Evolutionary conservation across 2,329 filamentous ascomycete genomes (phyloP), one percentile per base, ranked within the genome.

Genomic region (Juglanconis sp.): DNA sequence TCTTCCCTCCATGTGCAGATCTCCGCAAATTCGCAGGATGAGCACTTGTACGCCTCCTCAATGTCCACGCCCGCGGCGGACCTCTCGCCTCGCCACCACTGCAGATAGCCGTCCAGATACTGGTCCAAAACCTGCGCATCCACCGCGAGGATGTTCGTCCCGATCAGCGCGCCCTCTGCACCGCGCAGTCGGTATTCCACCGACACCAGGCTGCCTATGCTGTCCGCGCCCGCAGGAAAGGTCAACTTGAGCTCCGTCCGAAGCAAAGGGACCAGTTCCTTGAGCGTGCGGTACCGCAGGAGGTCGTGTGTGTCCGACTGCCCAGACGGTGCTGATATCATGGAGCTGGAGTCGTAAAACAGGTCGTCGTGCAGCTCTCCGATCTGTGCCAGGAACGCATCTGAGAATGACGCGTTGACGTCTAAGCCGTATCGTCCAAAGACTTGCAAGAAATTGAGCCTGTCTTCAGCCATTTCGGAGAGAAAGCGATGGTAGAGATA

Each of bases 401-500:
- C 89, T 0, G 91, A 92, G 70, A 98, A 96, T 0, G 80, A 70
- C 3, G 80, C 80, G 13, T 88, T 76, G 0, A 85, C 74, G 35
- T 91, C 80, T 7, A 97, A 78, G 0, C 81, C 78, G 66, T 96
- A 96, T 1, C 92, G 87, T 6, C 79, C 72, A 60, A 94, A 87
- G 1, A 98, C 79, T 0, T 79, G 75, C 24, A 84, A 74, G 40
- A 92, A 90, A 59, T 92, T 84, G 0, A 96, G 80, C 7, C 82
- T 81, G 53, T 88, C 88, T 0, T 85, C 81, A 0, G 89, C 90
- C 68, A 98, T 85, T 3, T 87, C 82, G 9, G 87, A 85, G n/a
- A 99, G 79, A 56, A 98, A 86, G 32, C 87, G 87, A 65, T 94
- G 92, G 70, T 98, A 99, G 0, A 98, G 78, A 74, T 96, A 92